Percentiles rank a stretch among this genome's conserved stretches.
These are phyloP conservation scores for Kazachstania africana DNA, from an alignment of 805 yeast genomes.

Conservation along the genomic window DNA sequence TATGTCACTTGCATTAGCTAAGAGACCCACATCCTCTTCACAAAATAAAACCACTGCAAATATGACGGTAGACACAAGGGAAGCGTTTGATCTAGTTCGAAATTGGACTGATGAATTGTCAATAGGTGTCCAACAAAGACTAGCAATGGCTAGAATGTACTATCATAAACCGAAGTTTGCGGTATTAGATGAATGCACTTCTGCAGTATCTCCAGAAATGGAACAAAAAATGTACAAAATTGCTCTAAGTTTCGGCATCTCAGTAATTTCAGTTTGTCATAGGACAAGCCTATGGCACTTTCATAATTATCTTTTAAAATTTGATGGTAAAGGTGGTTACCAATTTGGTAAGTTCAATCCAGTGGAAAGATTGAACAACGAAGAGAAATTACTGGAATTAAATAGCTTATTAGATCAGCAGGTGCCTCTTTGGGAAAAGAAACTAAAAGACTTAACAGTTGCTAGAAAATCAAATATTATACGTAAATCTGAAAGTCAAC, in stretches of 20 bases:
- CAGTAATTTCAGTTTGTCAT: constrained; percentile 84
- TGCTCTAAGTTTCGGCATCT: constrained; percentile 69
- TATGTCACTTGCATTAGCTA: constrained; percentile 27
- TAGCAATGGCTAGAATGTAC: constrained; percentile 87
- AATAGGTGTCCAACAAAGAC: constrained; percentile 83
- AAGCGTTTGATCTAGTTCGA: constrained; percentile 54
- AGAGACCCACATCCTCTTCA: constrained; percentile 1
- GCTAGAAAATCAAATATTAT: constrained; percentile 31
- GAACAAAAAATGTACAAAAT: constrained; percentile 80
- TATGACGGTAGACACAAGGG: constrained; percentile 20
- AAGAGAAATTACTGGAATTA: constrained; percentile 61
- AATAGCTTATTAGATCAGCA: constrained; percentile 58
- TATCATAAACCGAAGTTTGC: constrained; percentile 91
- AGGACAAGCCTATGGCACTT: constrained; percentile 88
- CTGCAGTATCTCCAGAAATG: constrained; percentile 84
- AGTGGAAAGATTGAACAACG: constrained; percentile 55
- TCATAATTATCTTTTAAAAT: constrained; percentile 71
- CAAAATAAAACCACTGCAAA: not conserved
- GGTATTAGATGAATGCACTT: constrained; percentile 89
- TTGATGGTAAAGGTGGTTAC: constrained; percentile 75
- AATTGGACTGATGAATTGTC: constrained; percentile 87
- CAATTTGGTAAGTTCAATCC: constrained; percentile 57
- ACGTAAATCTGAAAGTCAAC: constrained; percentile 22
- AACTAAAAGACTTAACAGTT: constrained; percentile 51
- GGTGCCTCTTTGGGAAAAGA: constrained; percentile 52